Percentiles rank a stretch among this genome's conserved stretches.
Conservation (phyloP, 2,329 filamentous ascomycete species). For the Ophiosphaerella korrae region DNA sequence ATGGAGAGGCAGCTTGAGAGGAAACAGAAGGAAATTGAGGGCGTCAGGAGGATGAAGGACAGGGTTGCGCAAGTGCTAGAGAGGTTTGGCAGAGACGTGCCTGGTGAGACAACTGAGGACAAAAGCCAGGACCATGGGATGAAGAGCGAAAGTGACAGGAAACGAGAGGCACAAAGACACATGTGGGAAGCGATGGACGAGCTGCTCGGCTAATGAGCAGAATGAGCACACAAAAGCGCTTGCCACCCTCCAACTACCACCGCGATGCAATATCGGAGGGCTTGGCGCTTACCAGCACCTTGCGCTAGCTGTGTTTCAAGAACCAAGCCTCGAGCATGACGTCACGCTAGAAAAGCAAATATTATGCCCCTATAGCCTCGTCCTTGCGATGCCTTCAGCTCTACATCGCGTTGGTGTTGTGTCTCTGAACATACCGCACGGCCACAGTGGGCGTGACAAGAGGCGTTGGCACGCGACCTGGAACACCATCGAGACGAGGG, state of each 20-base stretch:
- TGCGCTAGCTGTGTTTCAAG: not conserved
- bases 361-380: not conserved
- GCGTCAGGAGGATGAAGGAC: constrained; percentile 68
- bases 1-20: constrained; percentile 84
- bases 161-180: constrained; percentile 33
- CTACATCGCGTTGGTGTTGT: not conserved
- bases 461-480: constrained; percentile 16
- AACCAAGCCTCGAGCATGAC: not conserved
- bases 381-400: not conserved
- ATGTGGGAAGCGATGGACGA: constrained; percentile 47
- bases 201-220: constrained; percentile 18
- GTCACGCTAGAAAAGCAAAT: not conserved
- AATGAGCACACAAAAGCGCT: no score
- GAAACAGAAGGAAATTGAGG: constrained; percentile 73
- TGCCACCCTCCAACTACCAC: no score
- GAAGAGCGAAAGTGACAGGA: constrained; percentile 17
- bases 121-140: constrained; percentile 18
- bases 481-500: constrained; percentile 12
- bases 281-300: not conserved
- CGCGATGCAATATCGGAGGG: no score
- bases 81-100: constrained; percentile 58
- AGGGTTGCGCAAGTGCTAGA: constrained; percentile 76
- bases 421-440: constrained; percentile 7
- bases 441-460: constrained; percentile 11
- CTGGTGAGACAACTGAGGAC: constrained; percentile 12